Evolutionary conservation across 1,284 basidiomycete species (phyloP).

Genomic region (Naganishia sp.): DNA sequence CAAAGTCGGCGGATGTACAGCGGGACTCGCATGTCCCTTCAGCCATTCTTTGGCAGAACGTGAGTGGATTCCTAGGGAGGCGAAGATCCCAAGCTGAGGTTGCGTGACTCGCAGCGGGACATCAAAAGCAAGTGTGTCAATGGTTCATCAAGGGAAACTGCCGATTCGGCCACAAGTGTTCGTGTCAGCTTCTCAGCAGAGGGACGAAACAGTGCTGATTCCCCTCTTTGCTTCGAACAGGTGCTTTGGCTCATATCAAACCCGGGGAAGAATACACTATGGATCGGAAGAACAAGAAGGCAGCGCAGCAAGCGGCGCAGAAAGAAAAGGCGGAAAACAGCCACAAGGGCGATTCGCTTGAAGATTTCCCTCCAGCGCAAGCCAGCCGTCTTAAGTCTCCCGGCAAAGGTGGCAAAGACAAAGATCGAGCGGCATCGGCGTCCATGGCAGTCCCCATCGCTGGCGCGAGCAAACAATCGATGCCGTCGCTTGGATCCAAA

Average conservation of each 20-base stretch:
- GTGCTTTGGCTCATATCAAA: constrained; percentile 84
- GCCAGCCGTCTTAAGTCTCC: constrained; percentile 17
- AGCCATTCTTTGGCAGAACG: constrained; percentile 62
- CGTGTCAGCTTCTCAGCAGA: constrained; percentile 33
- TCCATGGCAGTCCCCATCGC: constrained; percentile 20
- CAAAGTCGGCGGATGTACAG: constrained; percentile 89
- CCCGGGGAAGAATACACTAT: constrained; percentile 91
- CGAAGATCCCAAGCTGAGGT: constrained; percentile 50
- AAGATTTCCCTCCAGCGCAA: constrained; percentile 28
- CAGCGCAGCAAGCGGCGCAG: constrained; percentile 70
- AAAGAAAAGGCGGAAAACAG: constrained; percentile 26
- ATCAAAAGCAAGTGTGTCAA: constrained; percentile 86
- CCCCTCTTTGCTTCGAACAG: constrained; percentile 35
- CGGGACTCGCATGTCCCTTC: constrained; percentile 93
- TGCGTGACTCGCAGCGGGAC: constrained; percentile 62
- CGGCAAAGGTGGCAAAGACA: constrained; percentile 17
- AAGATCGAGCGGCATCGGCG: constrained; percentile 5
- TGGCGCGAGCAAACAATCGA: constrained; percentile 22
- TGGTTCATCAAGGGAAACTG: constrained; percentile 87
- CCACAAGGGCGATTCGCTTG: constrained; percentile 25
- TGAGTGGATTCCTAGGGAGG: constrained; percentile 34
- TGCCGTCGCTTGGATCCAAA: constrained; percentile 26
- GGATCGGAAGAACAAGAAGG: constrained; percentile 98
- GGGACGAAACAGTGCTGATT: constrained; percentile 24
- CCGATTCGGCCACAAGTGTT: constrained; percentile 96